Conservation (phyloP, 106 monocot species). For the Dactylorhiza incarnata region DNA sequence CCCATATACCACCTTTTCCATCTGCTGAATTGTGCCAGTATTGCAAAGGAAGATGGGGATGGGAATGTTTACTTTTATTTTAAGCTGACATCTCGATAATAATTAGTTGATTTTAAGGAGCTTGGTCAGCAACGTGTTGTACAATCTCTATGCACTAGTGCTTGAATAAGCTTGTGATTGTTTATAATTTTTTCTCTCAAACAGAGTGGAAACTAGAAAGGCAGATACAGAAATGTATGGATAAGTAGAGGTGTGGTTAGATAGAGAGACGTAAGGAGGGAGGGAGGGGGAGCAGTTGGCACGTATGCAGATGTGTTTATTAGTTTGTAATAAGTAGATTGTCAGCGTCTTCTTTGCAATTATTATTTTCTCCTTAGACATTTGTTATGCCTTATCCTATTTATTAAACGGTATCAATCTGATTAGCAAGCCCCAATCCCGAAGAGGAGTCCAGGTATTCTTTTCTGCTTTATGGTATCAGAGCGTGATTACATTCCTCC, state of each 20-base stretch:
- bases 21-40: neutral
- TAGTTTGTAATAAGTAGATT: too few species aligned
- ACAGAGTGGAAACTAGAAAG: neutral
- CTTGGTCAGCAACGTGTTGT: too few species aligned
- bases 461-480: too few species aligned
- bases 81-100: neutral
- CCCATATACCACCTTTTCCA: neutral
- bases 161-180: constrained; percentile 5
- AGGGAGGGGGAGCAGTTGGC: too few species aligned
- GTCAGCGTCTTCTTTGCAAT: too few species aligned
- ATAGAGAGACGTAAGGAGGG: neutral
- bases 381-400: too few species aligned
- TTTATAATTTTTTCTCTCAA: neutral
- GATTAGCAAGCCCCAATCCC: too few species aligned
- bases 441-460: too few species aligned
- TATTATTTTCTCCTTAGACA: too few species aligned
- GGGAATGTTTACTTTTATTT: neutral
- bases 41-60: neutral
- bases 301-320: too few species aligned
- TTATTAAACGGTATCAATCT: too few species aligned
- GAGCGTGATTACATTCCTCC: too few species aligned
- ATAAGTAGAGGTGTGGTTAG: neutral
- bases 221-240: neutral
- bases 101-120: neutral
- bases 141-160: neutral